phyloP scores from a whole-genome alignment of 331 rosid species.

The Rhamnella rubrinervis region DNA sequence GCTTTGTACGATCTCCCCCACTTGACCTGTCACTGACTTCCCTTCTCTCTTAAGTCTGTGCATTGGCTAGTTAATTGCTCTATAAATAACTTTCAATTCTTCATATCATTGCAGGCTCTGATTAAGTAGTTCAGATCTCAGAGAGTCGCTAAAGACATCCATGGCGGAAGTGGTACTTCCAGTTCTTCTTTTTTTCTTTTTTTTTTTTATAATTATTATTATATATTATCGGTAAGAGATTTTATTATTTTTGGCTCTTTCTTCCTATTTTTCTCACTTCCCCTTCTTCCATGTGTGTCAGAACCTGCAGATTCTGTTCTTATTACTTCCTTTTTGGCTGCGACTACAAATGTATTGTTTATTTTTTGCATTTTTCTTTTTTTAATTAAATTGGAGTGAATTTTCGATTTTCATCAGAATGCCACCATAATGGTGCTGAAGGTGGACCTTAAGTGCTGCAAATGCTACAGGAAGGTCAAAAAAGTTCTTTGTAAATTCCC shows the following conservation, averaged over 20 bases:
- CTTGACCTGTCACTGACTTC: too few species aligned
- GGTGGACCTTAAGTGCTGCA: constrained; percentile 72
- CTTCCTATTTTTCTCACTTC: not conserved
- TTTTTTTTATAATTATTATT: too few species aligned
- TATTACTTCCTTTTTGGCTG: not conserved
- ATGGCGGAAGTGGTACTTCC: too few species aligned
- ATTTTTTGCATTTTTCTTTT: not conserved
- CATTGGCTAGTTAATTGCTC: too few species aligned
- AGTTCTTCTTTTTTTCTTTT: too few species aligned
- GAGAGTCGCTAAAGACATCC: too few species aligned
- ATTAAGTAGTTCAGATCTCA: too few species aligned
- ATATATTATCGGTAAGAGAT: not conserved
- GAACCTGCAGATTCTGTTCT: not conserved
- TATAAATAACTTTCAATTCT: too few species aligned
- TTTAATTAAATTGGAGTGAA: not conserved
- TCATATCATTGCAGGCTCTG: too few species aligned
- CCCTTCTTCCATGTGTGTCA: constrained; percentile 1
- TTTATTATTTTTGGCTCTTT: constrained; percentile 5
- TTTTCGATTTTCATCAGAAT: not conserved
- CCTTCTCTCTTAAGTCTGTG: too few species aligned
- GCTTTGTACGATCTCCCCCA: too few species aligned
- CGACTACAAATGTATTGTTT: not conserved
- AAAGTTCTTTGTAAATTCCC: constrained; percentile 63
- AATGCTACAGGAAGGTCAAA: constrained; percentile 81
- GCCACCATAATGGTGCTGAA: constrained; percentile 57